Evolutionary conservation across 1,284 basidiomycete species (phyloP).

Genomic region (Ustilago vetiveriae): DNA sequence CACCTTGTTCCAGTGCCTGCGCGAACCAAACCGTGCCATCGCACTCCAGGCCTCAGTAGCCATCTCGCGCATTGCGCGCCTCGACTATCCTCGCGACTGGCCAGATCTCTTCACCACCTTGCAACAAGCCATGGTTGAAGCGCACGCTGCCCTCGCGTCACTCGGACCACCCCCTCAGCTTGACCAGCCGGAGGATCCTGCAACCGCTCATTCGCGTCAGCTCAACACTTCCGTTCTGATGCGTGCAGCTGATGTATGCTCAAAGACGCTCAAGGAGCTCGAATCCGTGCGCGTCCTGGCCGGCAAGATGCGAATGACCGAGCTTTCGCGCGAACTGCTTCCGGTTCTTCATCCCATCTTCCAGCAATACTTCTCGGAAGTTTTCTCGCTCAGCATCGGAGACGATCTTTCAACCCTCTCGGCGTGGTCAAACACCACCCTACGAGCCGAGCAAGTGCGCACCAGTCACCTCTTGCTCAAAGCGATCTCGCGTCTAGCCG

Average conservation of each 20-base stretch:
- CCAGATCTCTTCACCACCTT: conserved; percentile 56
- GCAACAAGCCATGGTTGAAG: conserved; percentile 55
- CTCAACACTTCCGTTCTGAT: conserved; percentile 53
- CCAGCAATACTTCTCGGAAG: conserved; percentile 58
- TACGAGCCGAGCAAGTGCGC: conserved; percentile 54
- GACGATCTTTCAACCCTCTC: conserved; percentile 36
- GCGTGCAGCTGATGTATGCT: conserved; percentile 57
- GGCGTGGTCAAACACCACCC: conserved; percentile 49
- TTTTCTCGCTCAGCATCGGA: conserved; percentile 30
- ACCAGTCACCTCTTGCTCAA: conserved; percentile 63
- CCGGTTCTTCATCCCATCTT: conserved; percentile 61
- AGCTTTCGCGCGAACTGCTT: conserved; percentile 59
- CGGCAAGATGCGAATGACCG: conserved; percentile 65
- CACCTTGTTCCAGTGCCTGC: conserved; percentile 53
- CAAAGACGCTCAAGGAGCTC: conserved; percentile 62
- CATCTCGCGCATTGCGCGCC: conserved; percentile 59
- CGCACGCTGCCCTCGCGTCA: conserved; percentile 35
- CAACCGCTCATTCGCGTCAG: conserved; percentile 13
- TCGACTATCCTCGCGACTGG: conserved; percentile 64
- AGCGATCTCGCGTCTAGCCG: conserved; percentile 53
- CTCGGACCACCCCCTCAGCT: conserved; percentile 35
- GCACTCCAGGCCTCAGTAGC: conserved; percentile 61
- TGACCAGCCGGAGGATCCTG: conserved; percentile 24
- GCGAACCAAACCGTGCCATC: conserved; percentile 57
- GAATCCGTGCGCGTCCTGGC: conserved; percentile 59